Conservation (phyloP, 2,329 filamentous ascomycete species). For the Talaromyces atroroseus region DNA sequence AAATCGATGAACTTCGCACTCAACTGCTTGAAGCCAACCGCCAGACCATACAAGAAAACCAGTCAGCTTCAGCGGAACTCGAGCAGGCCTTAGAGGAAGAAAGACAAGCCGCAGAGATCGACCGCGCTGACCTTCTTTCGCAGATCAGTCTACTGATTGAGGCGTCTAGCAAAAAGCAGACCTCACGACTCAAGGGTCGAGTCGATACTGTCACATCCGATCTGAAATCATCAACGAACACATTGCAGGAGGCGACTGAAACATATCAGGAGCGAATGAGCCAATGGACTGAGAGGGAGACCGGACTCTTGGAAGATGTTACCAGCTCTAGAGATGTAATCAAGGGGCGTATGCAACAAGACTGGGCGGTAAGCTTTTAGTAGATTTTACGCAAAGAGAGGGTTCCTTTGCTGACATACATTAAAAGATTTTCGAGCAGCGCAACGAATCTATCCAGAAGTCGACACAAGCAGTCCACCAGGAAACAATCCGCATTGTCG, state of each 20-base stretch:
- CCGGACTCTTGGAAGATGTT: constrained; percentile 64
- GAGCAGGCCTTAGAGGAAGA: constrained; percentile 70
- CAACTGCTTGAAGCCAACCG: constrained; percentile 68
- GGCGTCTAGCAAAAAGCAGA: constrained; percentile 67
- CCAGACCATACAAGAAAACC: constrained; percentile 63
- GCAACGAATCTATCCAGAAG: constrained; percentile 75
- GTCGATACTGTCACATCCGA: constrained; percentile 59
- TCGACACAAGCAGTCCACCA: constrained; percentile 84
- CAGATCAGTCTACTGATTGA: constrained; percentile 76
- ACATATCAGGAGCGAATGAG: constrained; percentile 68
- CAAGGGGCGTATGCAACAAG: constrained; percentile 76
- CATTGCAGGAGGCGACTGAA: constrained; percentile 60
- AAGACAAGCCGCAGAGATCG: constrained; percentile 63
- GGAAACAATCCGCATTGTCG: constrained; percentile 83
- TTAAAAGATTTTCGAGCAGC: constrained; percentile 62
- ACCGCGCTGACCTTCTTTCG: constrained; percentile 66
- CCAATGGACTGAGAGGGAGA: constrained; percentile 65
- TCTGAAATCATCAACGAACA: constrained; percentile 58
- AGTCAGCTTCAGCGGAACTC: constrained; percentile 60
- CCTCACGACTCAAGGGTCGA: constrained; percentile 61
- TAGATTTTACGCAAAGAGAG: not conserved
- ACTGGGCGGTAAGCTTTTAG: constrained; percentile 63
- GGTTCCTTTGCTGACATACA: constrained; percentile 21
- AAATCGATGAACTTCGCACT: constrained; percentile 66
- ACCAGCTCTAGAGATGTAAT: constrained; percentile 68